Evolutionary conservation across 1,284 basidiomycete genomes (phyloP).

Genomic region (Cerioporus squamosus): DNA sequence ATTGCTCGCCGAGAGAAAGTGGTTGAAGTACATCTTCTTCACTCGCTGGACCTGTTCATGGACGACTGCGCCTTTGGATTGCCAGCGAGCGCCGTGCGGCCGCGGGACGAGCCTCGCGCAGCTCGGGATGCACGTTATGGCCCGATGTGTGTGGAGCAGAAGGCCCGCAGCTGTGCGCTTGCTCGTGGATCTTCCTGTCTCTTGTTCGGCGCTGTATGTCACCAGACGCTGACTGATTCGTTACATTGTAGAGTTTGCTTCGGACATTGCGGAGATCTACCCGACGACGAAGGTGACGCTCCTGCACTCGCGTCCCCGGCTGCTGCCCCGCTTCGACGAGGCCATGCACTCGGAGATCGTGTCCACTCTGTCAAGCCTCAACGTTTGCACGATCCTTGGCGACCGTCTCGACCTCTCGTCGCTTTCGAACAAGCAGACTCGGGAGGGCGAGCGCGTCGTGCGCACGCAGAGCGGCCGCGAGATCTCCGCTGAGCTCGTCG

Average conservation of each 20-base stretch:
- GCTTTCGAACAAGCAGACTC: slow-evolving; percentile 29
- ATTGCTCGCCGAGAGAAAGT: too few species aligned
- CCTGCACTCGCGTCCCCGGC: slow-evolving; percentile 64
- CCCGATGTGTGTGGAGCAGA: too few species aligned
- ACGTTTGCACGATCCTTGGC: slow-evolving; percentile 56
- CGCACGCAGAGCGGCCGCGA: slow-evolving; percentile 61
- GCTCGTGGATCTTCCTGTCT: too few species aligned
- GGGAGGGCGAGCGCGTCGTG: slow-evolving; percentile 42
- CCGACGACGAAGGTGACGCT: slow-evolving; percentile 65
- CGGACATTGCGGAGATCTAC: slow-evolving; percentile 67
- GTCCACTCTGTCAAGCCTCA: slow-evolving; percentile 44
- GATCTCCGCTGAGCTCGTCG: slow-evolving; percentile 67
- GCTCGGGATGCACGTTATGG: too few species aligned
- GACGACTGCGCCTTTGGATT: too few species aligned
- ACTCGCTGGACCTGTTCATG: too few species aligned
- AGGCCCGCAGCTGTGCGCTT: too few species aligned
- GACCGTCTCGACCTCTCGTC: slow-evolving; percentile 56
- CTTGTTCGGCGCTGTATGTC: too few species aligned
- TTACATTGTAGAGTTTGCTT: slow-evolving; percentile 57
- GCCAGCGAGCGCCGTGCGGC: too few species aligned
- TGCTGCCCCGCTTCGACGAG: slow-evolving; percentile 64
- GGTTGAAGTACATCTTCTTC: too few species aligned
- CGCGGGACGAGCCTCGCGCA: too few species aligned
- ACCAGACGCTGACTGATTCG: neutral
- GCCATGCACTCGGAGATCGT: slow-evolving; percentile 59